phyloP scores from a whole-genome alignment of 768 basidiomycete genomes.

The Ramaria sp. region DNA sequence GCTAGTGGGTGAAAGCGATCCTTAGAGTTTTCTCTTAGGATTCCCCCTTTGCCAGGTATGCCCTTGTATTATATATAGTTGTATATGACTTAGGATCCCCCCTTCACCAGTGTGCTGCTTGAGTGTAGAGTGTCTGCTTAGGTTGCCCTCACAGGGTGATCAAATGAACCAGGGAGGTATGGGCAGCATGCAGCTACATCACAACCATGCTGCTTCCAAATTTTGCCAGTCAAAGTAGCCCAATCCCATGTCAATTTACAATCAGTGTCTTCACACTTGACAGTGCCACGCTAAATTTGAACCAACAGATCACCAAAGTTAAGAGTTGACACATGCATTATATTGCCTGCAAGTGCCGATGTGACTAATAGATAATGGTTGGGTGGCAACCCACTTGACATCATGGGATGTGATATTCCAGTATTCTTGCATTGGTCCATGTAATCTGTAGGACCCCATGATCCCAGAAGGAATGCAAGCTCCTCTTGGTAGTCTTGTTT shows the following conservation, averaged over 20 bases:
- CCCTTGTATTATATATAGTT: too few relatives aligned
- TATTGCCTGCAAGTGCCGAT: conserved; percentile 19
- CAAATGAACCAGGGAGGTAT: conserved; percentile 30
- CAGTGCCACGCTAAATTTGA: conserved; percentile 25
- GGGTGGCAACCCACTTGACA: conserved; percentile 25
- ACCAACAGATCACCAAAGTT: conserved; percentile 28
- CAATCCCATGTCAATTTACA: conserved; percentile 22
- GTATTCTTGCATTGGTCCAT: conserved; percentile 17
- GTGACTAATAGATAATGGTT: neutral
- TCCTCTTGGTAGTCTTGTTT: neutral
- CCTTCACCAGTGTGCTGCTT: too few relatives aligned
- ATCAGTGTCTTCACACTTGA: conserved; percentile 25
- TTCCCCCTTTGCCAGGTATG: too few relatives aligned
- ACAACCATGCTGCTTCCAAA: conserved; percentile 26
- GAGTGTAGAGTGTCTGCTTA: too few relatives aligned
- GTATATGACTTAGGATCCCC: too few relatives aligned
- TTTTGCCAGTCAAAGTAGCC: conserved; percentile 16
- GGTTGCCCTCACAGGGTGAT: too few relatives aligned
- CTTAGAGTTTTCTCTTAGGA: too few relatives aligned
- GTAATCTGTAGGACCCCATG: neutral
- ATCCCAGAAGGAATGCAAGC: neutral
- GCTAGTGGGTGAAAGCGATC: too few relatives aligned
- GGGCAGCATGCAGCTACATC: conserved; percentile 12
- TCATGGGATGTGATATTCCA: conserved; percentile 25
- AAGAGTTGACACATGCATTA: conserved; percentile 29